Evolutionary conservation across 139 green algal genomes (phyloP).

Genomic region (Dunaliella primolecta): DNA sequence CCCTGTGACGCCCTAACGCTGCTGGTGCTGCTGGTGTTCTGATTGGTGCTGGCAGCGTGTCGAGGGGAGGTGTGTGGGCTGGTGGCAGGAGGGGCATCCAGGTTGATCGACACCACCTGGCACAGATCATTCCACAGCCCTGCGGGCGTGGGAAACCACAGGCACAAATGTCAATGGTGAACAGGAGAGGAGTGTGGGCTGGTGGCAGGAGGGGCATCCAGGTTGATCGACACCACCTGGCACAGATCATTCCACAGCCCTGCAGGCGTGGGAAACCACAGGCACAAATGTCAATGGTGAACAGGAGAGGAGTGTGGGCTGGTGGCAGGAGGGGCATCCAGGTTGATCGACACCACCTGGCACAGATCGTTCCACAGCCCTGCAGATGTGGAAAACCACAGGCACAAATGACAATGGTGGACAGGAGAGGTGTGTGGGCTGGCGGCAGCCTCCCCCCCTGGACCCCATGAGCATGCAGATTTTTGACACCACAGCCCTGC

Average conservation of each 20-base stretch:
- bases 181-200: background rate
- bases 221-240: background rate
- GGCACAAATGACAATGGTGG: too few species aligned
- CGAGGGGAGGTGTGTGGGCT: background rate
- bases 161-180: too few species aligned
- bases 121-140: background rate
- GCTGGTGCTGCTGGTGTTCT: constrained; percentile 1
- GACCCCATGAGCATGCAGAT: background rate
- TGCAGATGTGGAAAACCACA: background rate
- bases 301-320: background rate
- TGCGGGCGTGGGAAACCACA: background rate
- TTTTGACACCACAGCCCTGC: too few species aligned
- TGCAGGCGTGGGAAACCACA: background rate
- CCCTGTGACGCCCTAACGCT: too few species aligned
- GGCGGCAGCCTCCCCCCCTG: background rate
- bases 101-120: background rate
- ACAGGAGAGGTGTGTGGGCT: background rate
- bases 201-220: background rate
- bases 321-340: background rate
- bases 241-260: background rate
- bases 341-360: background rate
- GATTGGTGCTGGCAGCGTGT: background rate
- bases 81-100: background rate
- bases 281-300: too few species aligned
- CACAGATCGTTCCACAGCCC: background rate